phyloP scores from a whole-genome alignment of 2,329 filamentous ascomycete species.

The Microdochium nivale region DNA sequence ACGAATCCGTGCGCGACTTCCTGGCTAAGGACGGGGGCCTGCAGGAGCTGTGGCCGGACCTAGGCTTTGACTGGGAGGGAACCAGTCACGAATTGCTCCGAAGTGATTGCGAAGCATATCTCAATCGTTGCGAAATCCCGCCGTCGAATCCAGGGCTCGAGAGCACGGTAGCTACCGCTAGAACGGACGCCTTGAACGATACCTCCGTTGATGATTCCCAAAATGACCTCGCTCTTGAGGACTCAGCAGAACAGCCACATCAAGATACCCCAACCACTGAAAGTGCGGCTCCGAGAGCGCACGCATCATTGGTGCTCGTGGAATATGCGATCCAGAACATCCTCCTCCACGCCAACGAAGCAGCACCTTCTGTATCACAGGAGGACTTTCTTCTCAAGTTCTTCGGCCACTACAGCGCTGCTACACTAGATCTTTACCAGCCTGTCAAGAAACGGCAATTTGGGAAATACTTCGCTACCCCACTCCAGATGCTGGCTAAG shows the following conservation, averaged over 20 bases:
- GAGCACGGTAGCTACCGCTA: no score
- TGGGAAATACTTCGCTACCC: no score
- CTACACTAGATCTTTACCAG: not conserved
- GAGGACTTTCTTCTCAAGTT: not conserved
- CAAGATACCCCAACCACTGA: no score
- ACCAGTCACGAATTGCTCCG: not conserved
- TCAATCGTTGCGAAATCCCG: not conserved
- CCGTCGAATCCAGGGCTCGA: not conserved
- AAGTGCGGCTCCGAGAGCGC: not conserved
- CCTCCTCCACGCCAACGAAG: not conserved
- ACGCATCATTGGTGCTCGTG: no score
- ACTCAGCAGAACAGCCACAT: no score
- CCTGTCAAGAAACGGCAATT: not conserved
- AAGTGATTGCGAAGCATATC: not conserved
- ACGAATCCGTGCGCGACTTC: constrained; percentile 41
- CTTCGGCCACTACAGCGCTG: not conserved
- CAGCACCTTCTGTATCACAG: not conserved
- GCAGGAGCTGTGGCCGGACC: constrained; percentile 16
- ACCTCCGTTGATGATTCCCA: no score
- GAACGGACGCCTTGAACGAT: no score
- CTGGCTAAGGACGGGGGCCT: constrained; percentile 28
- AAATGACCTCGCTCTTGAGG: no score
- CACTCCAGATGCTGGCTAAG: not conserved
- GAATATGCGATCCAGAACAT: not conserved
- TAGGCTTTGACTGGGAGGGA: constrained; percentile 5